Evolutionary conservation across 2,329 filamentous ascomycete genomes (phyloP), one percentile per base, ranked within the genome.

Genomic region (Fusarium poae): DNA sequence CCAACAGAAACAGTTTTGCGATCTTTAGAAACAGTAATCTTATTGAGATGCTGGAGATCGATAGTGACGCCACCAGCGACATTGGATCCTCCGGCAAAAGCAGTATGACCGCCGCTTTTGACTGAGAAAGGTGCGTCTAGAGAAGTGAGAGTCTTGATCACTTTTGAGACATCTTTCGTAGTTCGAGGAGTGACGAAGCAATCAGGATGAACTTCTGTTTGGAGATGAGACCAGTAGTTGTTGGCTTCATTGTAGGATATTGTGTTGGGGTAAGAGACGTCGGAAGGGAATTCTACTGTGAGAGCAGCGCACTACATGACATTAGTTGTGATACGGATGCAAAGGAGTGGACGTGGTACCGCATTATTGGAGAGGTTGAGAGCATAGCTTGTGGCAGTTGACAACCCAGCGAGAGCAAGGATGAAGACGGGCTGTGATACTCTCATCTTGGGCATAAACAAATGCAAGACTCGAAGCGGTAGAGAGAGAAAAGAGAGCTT

Each of bases 91-190:
- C 79, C 80, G 0, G 79, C 74, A 61, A 83, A 84, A 4, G 82
- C 77, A 3, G 80, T 81, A 74, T 88, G 85, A 1, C 86, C 85
- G n/a, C 85, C 85, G 44, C 80, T 78, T 37, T 83, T 83, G 61
- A 85, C 79, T 4, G 85, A 81, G 74, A 88, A 88, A 1, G 52
- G 29, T 8, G 45, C 34, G 4, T 57, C 35, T 0, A 32, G 35
- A 10, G 18, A 34, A 6, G 58, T 49, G 5, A 65, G 51, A 11
- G 48, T 29, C 21, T 52, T 52, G 6, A 65, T 52, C 10, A 46
- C n/a, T 7, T 20, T 27, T 0, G 62, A 65, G 1, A 65, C 62
- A 20, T 39, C 40, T 16, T 58, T 6, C 2, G 51, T 21, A 5
- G 3, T 30, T 12, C 40, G 45, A 2, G 62, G 62, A 34, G 45